Percentiles rank a stretch among this genome's conserved stretches.
phyloP scores from a whole-genome alignment of 768 basidiomycete genomes.

The Cantharellus anzutake region DNA sequence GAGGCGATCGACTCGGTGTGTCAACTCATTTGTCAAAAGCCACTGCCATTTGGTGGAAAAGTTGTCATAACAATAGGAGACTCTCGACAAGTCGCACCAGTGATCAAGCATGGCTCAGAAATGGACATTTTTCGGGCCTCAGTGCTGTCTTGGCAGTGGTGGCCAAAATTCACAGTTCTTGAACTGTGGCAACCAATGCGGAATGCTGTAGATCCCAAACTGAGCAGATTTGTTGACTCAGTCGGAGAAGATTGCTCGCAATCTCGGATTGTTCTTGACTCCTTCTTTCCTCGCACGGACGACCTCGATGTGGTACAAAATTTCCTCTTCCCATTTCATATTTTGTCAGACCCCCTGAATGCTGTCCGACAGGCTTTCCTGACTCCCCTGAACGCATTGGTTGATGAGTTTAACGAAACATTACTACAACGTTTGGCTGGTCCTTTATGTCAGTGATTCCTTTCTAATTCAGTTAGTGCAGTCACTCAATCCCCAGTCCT shows the following conservation, averaged over 20 bases:
- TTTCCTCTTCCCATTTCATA: not conserved
- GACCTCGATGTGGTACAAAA: not conserved
- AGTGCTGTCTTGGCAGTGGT: no score
- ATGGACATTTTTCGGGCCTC: no score
- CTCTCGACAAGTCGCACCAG: no score
- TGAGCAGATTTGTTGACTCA: not conserved
- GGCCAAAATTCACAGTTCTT: not conserved
- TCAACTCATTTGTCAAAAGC: no score
- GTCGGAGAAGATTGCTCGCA: not conserved
- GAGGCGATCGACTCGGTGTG: no score
- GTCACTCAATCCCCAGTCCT: not conserved
- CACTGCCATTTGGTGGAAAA: no score
- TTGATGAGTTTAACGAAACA: not conserved
- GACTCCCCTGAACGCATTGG: not conserved
- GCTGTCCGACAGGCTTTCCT: not conserved
- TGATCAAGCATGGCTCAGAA: no score
- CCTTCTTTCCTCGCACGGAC: not conserved
- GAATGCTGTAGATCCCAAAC: not conserved
- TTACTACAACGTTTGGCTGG: not conserved
- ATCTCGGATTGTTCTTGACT: not conserved
- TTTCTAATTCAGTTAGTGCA: not conserved
- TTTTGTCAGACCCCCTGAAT: not conserved
- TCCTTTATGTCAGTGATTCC: constrained; percentile 10
- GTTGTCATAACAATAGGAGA: no score
- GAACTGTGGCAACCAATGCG: not conserved